Base-by-base conservation (phyloP, 306 rosid species). In the Boehmeria nivea region DNA sequence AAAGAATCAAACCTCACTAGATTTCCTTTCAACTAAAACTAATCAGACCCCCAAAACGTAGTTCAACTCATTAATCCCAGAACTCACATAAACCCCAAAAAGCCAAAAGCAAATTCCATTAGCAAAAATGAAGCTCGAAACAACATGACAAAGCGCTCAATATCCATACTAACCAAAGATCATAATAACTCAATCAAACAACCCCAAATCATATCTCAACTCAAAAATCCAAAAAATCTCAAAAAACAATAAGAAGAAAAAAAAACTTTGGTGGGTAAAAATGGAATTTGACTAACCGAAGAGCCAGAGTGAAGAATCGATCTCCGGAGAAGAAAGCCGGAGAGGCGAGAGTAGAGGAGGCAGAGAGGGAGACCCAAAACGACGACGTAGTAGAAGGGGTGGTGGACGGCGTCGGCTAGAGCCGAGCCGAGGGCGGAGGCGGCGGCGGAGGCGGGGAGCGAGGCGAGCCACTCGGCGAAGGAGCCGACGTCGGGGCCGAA, bases 401-500 rank as follows among this genome's bases (percentile, higher is more conserved):
- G 74, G 69, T 89, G 97, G 57, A 89, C 63, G 48, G 72, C 65
- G 57, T 73, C 72, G 6, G 89, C 77, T 1, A 81, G 52, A 3
- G 61, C 43, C 50, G 85, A 81, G 34, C 74, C 89, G 2, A 74
- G 22, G 42, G 61, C 64, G 31, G 67, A 12, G 22, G 74, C 82
- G 10, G 75, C 2, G 46, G 60, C 24, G 24, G 94, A 75, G 36
- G 73, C 81, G 31, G 62, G 67, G 6, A 89, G 84, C 95, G 93
- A 86, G 31, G 63, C 72, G 6, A 89, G 84, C 97, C 95, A 86
- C 7, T 86, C 82, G 4, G 85, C 62, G 85, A 89, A 89, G 66
- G 95, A 85, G 60, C 97, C 95, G 67, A 89, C 74, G 62, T 86
- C 97, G 8, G 97, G 97, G 50, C 89, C 95, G 63, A 89, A 89